These are phyloP conservation scores for Lipomyces starkeyi DNA, from an alignment of 805 yeast genomes.

Conservation along the genomic window DNA sequence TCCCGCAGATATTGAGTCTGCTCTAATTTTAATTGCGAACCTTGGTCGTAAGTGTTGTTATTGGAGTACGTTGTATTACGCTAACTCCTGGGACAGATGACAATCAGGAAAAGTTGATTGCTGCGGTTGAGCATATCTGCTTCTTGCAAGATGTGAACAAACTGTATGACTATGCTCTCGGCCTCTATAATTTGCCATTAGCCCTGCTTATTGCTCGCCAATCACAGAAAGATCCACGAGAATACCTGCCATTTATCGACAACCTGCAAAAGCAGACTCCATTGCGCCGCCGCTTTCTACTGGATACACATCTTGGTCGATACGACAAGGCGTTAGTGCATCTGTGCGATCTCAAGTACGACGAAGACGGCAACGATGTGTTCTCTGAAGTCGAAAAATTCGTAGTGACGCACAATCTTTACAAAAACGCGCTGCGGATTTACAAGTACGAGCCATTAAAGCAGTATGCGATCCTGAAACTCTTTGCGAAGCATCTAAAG, in stretches of 20 bases:
- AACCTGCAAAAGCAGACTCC: conserved; percentile 70
- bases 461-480: conserved; percentile 56
- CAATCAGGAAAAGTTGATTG: conserved; percentile 18
- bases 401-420: conserved; percentile 71
- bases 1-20: conserved; percentile 83
- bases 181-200: conserved; percentile 79
- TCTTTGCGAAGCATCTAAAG: conserved; percentile 68
- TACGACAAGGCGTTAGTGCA: conserved; percentile 71
- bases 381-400: conserved; percentile 68
- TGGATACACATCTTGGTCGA: conserved; percentile 78
- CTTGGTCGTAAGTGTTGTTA: conserved; percentile 38
- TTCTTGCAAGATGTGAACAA: conserved; percentile 88
- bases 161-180: conserved; percentile 78
- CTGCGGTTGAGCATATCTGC: conserved; percentile 78
- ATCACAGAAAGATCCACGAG: conserved; percentile 97
- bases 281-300: conserved; percentile 70
- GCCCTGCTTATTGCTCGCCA: conserved; percentile 90
- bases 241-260: conserved; percentile 90
- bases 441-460: conserved; percentile 63
- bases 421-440: conserved; percentile 67
- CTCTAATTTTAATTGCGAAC: conserved; percentile 61
- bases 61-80: conserved; percentile 58
- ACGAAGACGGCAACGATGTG: conserved; percentile 43
- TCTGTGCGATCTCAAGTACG: conserved; percentile 55
- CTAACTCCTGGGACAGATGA: conserved; percentile 8